phyloP scores from a whole-genome alignment of 2,329 filamentous ascomycete species.

The Sporothrix variecibatus region DNA sequence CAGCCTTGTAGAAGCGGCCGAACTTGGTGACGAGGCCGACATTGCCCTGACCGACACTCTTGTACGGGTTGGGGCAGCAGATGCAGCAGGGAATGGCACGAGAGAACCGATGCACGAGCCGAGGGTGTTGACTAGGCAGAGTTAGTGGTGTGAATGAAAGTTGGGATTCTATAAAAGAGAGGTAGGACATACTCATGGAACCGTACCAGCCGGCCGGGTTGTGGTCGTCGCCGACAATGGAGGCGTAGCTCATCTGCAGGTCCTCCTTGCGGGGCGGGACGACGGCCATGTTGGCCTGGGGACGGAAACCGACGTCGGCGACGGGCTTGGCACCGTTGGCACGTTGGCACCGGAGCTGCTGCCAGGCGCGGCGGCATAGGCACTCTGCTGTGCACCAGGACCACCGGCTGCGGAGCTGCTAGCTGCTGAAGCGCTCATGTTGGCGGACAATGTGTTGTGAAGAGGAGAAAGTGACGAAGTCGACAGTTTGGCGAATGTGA shows the following conservation, averaged over 20 bases:
- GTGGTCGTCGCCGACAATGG: slow-evolving; percentile 63
- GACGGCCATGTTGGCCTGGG: slow-evolving; percentile 64
- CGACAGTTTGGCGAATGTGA: background rate
- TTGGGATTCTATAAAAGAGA: too few species aligned
- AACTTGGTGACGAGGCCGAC: slow-evolving; percentile 96
- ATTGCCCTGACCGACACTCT: slow-evolving; percentile 86
- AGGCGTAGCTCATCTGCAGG: slow-evolving; percentile 79
- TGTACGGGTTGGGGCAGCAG: slow-evolving; percentile 93
- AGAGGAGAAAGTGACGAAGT: background rate
- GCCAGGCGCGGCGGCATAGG: background rate
- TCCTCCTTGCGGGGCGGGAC: slow-evolving; percentile 80
- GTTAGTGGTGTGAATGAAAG: background rate
- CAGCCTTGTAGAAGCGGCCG: slow-evolving; percentile 89
- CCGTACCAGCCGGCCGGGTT: slow-evolving; percentile 87
- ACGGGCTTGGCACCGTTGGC: slow-evolving; percentile 15
- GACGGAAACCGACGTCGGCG: slow-evolving; percentile 46
- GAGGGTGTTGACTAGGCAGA: slow-evolving; percentile 48
- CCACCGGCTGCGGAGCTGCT: background rate
- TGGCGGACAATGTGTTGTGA: background rate
- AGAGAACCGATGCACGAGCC: slow-evolving; percentile 74
- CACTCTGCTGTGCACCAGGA: background rate
- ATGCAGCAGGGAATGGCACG: slow-evolving; percentile 88
- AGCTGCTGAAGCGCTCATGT: slow-evolving; percentile 15
- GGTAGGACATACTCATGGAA: slow-evolving; percentile 68
- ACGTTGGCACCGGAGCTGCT: background rate